Conservation (phyloP, 2,329 filamentous ascomycete species). For the Aspergillus chevalieri region DNA sequence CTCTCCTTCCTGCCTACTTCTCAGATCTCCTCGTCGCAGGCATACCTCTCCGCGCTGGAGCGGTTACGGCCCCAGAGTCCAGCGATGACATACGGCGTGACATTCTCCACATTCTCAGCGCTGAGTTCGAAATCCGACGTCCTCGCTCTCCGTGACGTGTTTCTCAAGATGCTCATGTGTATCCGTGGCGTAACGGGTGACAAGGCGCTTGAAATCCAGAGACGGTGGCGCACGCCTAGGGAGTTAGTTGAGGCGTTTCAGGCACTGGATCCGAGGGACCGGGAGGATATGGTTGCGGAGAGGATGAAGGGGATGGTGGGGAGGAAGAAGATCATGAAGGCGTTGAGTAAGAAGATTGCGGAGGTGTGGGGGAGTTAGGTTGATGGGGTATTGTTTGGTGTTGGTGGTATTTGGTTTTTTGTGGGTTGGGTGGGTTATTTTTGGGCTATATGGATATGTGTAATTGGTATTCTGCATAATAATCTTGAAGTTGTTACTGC, state of each 20-base stretch:
- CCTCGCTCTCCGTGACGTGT: conserved; percentile 68
- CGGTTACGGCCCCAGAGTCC: conserved; percentile 51
- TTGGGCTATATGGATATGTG: background rate
- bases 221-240: conserved; percentile 67
- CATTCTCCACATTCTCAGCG: conserved; percentile 64
- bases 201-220: conserved; percentile 73
- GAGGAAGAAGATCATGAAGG: conserved; percentile 61
- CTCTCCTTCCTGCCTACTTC: conserved; percentile 61
- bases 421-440: background rate
- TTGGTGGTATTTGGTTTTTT: background rate
- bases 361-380: conserved; percentile 57
- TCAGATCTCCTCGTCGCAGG: conserved; percentile 53
- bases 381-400: conserved; percentile 3
- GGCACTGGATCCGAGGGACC: conserved; percentile 47
- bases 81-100: conserved; percentile 53
- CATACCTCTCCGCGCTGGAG: conserved; percentile 60
- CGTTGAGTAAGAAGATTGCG: conserved; percentile 62
- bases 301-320: conserved; percentile 55
- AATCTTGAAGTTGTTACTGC: background rate
- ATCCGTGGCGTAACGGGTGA: conserved; percentile 68
- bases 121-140: conserved; percentile 69
- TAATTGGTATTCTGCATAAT: background rate
- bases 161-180: conserved; percentile 81
- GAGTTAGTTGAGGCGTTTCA: conserved; percentile 66
- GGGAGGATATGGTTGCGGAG: conserved; percentile 55